Base-by-base conservation (phyloP, 768 basidiomycete genomes). In the Mycena epipterygia region DNA sequence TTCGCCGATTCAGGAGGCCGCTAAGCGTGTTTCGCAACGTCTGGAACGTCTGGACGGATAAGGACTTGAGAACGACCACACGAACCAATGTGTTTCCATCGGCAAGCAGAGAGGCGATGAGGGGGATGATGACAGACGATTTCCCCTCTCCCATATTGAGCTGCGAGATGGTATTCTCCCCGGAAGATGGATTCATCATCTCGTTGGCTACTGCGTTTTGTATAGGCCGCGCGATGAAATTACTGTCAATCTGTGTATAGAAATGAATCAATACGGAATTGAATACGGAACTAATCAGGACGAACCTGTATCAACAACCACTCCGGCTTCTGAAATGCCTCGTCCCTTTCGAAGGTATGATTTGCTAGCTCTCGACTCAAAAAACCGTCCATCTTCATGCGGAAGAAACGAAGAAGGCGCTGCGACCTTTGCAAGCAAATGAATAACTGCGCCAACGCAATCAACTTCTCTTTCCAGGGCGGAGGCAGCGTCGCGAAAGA, bases 141-240 rank as follows among this genome's bases (percentile, higher is more conserved):
- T 89, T 89, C 0, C 88, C 89, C 62, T 89, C 88, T 2, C 88
- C 88, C 88, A 89, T 90, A 56, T 89, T 88, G 19, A 89, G 82
- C 44, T 89, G 88, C 32, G 86, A 77, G 8, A 81, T 75, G 0
- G 84, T 83, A 55, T 85, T 89, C 11, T 71, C 19, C 3, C 69
- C 66, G 0, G 76, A 80, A 1, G 62, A 64, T 0, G 89, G 88
- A 0, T 74, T 60, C 29, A 87, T 85, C 66, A 67, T 67, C 29
- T 67, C 35, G 30, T 52, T 29, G 0, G 66, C 66, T 12, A 67
- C 52, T 11, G 52, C n/a, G 23, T 27, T 75, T 67, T 89, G 88
- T 37, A 88, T 72, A 0, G 79, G 78, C 7, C 88, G 85, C 27
- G 81, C 75, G 5, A 83, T 67, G 44, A 89, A 82, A 62, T 87